These are phyloP conservation scores for Nephelium lappaceum DNA, from an alignment of 345 rosid species.

Conservation along the genomic window DNA sequence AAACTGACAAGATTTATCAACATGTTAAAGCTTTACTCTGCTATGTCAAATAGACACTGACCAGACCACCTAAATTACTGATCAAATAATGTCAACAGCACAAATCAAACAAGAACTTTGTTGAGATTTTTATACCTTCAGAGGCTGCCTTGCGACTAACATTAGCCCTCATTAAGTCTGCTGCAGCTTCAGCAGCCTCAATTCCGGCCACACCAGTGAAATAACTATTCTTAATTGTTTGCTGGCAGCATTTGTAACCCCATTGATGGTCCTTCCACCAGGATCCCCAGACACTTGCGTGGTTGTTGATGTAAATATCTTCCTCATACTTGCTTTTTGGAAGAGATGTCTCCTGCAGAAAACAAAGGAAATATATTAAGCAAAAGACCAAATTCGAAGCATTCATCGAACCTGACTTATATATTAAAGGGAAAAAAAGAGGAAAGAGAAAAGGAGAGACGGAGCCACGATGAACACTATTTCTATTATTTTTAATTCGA, in stretches of 20 bases:
- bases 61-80: background rate
- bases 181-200: slow-evolving; percentile 76
- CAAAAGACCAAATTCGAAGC: background rate
- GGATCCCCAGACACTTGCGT: slow-evolving; percentile 86
- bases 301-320: slow-evolving; percentile 58
- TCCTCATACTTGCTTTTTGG: slow-evolving; percentile 74
- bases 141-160: slow-evolving; percentile 55
- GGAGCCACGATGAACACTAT: background rate
- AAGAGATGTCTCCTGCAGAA: slow-evolving; percentile 43
- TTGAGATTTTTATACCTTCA: slow-evolving; percentile 39
- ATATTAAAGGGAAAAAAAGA: too few relatives aligned
- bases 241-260: slow-evolving; percentile 86
- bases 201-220: slow-evolving; percentile 85
- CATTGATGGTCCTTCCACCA: slow-evolving; percentile 94
- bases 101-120: slow-evolving; percentile 1
- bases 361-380: background rate
- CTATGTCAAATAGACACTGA: background rate
- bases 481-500: background rate
- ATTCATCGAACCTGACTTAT: background rate
- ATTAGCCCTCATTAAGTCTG: slow-evolving; percentile 71
- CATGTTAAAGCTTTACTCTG: background rate
- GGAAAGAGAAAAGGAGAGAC: background rate
- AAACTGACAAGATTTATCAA: background rate
- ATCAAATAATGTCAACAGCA: background rate
- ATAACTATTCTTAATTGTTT: slow-evolving; percentile 70